These are phyloP conservation scores for Eimeria necatrix DNA, from an alignment of 169 alveolate species.

Conservation along the genomic window DNA sequence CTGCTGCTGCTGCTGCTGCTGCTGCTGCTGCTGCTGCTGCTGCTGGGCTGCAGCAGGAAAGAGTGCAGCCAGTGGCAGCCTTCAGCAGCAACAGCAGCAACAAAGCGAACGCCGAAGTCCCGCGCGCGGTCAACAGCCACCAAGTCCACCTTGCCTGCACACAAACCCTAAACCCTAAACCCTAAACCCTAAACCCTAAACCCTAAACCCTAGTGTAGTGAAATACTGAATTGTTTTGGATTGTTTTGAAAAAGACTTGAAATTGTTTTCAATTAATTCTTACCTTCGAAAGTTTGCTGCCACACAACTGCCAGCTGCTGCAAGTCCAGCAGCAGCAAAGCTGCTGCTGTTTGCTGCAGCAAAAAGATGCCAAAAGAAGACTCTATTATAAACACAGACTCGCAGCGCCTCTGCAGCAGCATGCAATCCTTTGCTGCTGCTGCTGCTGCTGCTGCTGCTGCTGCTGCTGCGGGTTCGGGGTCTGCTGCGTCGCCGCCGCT, in stretches of 20 bases:
- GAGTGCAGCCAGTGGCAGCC: neutral
- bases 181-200: slow-evolving; percentile 2
- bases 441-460: neutral
- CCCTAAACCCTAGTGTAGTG: neutral
- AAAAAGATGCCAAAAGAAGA: too few relatives aligned
- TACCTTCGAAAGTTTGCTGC: neutral
- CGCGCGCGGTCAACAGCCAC: neutral
- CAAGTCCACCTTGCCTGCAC: neutral
- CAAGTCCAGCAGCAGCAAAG: slow-evolving; percentile 51
- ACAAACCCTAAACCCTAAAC: neutral
- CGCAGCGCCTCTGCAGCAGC: neutral
- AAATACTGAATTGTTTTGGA: too few relatives aligned
- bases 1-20: neutral
- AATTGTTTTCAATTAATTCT: too few relatives aligned
- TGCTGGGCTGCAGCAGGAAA: neutral
- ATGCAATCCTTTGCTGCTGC: neutral
- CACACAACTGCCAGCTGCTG: slow-evolving; percentile 23
- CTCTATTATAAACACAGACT: neutral
- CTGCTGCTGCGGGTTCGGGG: neutral
- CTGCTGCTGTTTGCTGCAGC: too few relatives aligned
- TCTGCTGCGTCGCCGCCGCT: too few relatives aligned
- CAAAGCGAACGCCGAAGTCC: neutral
- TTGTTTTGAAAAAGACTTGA: too few relatives aligned
- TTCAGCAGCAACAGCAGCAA: neutral
- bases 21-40: slow-evolving; percentile 47